phyloP scores from a whole-genome alignment of 1,139 yeast genomes.

The Magnusiomyces paraingens region DNA sequence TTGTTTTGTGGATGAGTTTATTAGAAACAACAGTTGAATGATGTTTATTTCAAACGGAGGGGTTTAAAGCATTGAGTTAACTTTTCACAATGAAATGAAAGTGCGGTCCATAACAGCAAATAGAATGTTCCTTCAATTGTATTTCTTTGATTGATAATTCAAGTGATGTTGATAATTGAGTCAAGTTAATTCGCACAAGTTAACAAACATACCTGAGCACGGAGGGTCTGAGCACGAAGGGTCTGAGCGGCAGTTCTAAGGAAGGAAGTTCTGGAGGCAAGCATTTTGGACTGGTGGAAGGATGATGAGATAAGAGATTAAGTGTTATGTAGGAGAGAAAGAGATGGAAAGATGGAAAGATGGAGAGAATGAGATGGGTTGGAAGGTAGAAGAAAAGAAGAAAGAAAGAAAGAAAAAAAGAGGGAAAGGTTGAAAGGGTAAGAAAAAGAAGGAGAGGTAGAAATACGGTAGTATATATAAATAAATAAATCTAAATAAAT shows the following conservation, averaged over 20 bases:
- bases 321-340: neutral
- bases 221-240: conserved; percentile 12
- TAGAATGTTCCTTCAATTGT: too few relatives aligned
- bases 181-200: neutral
- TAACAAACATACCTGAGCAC: conserved; percentile 18
- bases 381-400: conserved; percentile 1
- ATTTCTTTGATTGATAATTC: too few relatives aligned
- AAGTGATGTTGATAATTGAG: too few relatives aligned
- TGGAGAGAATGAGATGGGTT: neutral
- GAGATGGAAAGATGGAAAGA: neutral
- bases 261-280: conserved; percentile 16
- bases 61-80: too few relatives aligned
- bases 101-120: too few relatives aligned
- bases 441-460: too few relatives aligned
- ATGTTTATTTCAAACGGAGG: too few relatives aligned
- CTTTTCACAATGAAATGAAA: too few relatives aligned
- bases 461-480: too few relatives aligned
- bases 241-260: conserved; percentile 15
- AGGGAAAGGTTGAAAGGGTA: too few relatives aligned
- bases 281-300: conserved; percentile 10
- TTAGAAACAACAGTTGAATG: neutral
- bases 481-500: too few relatives aligned
- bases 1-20: neutral
- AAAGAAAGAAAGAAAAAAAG: conserved; percentile 8
- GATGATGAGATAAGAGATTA: neutral